Percentiles rank a stretch among this genome's conserved stretches.
These are phyloP conservation scores for Coniochaeta prunicola DNA, from an alignment of 2,329 filamentous ascomycete species.

Conservation along the genomic window DNA sequence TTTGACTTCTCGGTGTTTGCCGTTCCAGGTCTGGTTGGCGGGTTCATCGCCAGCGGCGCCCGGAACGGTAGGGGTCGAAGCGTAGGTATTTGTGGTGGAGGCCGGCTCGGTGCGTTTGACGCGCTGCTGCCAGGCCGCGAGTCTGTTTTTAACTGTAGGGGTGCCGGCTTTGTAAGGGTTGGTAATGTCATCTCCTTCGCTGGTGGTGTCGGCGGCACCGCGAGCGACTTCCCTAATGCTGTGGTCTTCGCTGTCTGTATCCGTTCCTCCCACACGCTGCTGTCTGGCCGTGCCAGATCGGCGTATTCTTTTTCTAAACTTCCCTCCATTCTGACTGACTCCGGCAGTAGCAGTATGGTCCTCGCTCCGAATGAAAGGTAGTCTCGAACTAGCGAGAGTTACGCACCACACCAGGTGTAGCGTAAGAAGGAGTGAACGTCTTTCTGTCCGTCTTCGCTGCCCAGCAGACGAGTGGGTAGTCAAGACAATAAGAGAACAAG, in stretches of 20 bases:
- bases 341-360: neutral
- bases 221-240: neutral
- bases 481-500: neutral
- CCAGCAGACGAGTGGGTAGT: constrained; percentile 16
- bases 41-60: constrained; percentile 15
- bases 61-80: constrained; percentile 11
- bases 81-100: neutral
- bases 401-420: neutral
- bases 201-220: constrained; percentile 14
- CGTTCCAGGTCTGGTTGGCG: constrained; percentile 16
- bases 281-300: constrained; percentile 4
- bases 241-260: neutral
- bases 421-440: neutral
- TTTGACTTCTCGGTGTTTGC: constrained; percentile 6
- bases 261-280: constrained; percentile 1
- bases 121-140: constrained; percentile 5
- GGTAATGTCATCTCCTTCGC: constrained; percentile 9
- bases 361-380: neutral
- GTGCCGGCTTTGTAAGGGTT: constrained; percentile 8
- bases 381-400: neutral
- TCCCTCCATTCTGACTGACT: neutral
- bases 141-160: constrained; percentile 3
- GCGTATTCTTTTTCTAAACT: neutral
- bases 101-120: neutral
- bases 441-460: constrained; percentile 16